Evolutionary conservation across 1,284 basidiomycete species (phyloP), one percentile per base, ranked within the genome.

Genomic region (Microbotryum intermedium): DNA sequence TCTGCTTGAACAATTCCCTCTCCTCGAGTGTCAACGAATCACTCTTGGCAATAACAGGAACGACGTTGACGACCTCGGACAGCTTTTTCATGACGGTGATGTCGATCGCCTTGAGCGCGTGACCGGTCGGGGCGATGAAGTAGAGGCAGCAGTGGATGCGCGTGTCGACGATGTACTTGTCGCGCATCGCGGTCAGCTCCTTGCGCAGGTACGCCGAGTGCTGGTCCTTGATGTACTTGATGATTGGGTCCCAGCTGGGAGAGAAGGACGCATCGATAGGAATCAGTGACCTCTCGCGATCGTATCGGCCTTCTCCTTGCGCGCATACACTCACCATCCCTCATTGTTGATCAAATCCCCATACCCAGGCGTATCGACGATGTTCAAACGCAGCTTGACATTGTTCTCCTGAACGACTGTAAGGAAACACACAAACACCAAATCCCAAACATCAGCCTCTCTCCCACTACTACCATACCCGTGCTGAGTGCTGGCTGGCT

Each of bases 291-390:
- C 20, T 5, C 20, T 20, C 8, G 1, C 2, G 2, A 10, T 4
- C n/a, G 3, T 23, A 26, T 0, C 23, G 25, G 18, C 5, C 42
- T n/a, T 11, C 4, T n/a, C 30, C 47, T 20, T 29, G 16, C 2
- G 60, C 53, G 60, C 56, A 28, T 13, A 46, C 30, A 79, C 85
- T 55, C 71, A 90, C 87, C 95, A 97, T 76, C 89, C 89, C 76
- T 98, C 95, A 76, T 98, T 98, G 83, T 98, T 97, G 75, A 98
- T 85, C 73, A 93, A 89, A 81, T 98, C 95, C 57, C 93, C 95
- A 73, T 95, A 98, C 44, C 95, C 94, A 57, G 94, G 94, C 7
- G 95, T 98, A 77, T 98, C 95, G 70, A 98, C 91, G 68, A 98
- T 97, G 82, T 98, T 98, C 71, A 98, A 80, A 59, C 90, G 84